phyloP scores from a whole-genome alignment of 78 protist species.

The Cavenderia fasciculata region DNA sequence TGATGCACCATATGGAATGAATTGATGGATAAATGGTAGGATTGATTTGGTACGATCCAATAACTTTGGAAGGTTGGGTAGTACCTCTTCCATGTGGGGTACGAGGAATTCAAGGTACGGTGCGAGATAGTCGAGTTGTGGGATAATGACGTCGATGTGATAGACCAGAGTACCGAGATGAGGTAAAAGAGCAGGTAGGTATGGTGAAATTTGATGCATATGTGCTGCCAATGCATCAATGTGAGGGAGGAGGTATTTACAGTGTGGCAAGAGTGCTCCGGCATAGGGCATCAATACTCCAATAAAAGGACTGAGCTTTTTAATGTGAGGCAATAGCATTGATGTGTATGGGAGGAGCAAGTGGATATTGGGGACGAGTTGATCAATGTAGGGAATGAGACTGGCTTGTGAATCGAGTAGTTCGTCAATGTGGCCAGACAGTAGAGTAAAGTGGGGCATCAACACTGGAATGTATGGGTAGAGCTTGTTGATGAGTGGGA shows the following conservation, averaged over 20 bases:
- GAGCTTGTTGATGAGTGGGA: constrained; percentile 47
- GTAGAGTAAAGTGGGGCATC: constrained; percentile 62
- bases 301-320: constrained; percentile 31
- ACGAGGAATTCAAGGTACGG: constrained; percentile 26
- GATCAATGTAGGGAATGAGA: constrained; percentile 17
- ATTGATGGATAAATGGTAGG: constrained; percentile 38
- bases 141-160: constrained; percentile 33
- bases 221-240: constrained; percentile 1
- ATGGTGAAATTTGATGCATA: constrained; percentile 39
- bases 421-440: constrained; percentile 26
- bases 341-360: constrained; percentile 2
- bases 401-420: constrained; percentile 2
- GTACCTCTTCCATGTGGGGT: constrained; percentile 21
- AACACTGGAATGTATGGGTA: constrained; percentile 61
- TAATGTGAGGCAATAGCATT: constrained; percentile 18
- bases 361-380: constrained; percentile 37
- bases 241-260: constrained; percentile 14
- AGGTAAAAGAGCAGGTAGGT: constrained; percentile 39
- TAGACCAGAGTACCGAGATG: neutral
- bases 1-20: neutral
- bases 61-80: constrained; percentile 23
- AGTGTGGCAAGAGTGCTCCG: constrained; percentile 19
- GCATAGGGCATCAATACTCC: constrained; percentile 5
- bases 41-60: constrained; percentile 49
- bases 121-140: constrained; percentile 38